These are phyloP conservation scores for Floccularia luteovirens DNA, from an alignment of 768 basidiomycete species.

Conservation along the genomic window DNA sequence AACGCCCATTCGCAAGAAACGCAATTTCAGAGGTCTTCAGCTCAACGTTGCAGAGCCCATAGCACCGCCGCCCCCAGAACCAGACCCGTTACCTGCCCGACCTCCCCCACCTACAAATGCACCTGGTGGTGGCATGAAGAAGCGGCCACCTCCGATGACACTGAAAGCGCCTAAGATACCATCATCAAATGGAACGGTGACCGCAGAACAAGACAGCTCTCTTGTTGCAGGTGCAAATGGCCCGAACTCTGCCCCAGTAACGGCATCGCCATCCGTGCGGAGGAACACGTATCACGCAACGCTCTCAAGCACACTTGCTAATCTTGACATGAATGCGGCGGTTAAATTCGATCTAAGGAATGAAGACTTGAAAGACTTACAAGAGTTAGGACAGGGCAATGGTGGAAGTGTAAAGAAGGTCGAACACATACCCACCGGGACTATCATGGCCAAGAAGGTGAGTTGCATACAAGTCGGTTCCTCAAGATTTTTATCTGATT, in stretches of 20 bases:
- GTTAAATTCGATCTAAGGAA: conserved; percentile 78
- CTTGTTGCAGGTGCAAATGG: conserved; percentile 41
- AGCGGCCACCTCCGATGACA: conserved; percentile 77
- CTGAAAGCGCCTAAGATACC: conserved; percentile 65
- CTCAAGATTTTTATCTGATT: neutral
- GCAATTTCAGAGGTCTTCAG: conserved; percentile 84
- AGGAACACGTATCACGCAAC: conserved; percentile 75
- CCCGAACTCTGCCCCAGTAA: conserved; percentile 41
- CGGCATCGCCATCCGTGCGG: conserved; percentile 45
- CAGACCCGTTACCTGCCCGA: too few relatives aligned
- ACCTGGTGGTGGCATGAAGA: conserved; percentile 33
- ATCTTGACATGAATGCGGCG: conserved; percentile 79
- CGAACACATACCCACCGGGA: conserved; percentile 84
- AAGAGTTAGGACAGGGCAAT: conserved; percentile 92
- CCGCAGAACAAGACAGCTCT: conserved; percentile 34
- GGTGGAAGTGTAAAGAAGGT: conserved; percentile 97
- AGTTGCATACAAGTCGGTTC: conserved; percentile 13
- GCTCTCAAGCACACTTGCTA: conserved; percentile 79
- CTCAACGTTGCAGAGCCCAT: conserved; percentile 47
- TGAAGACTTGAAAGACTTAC: conserved; percentile 86
- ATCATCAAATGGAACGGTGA: conserved; percentile 28
- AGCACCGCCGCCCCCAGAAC: conserved; percentile 9
- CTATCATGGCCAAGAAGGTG: conserved; percentile 98
- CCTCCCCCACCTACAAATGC: conserved; percentile 8
- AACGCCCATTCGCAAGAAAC: conserved; percentile 79